Evolutionary conservation across 2,329 filamentous ascomycete species (phyloP).

Genomic region (Parastagonospora avenae): DNA sequence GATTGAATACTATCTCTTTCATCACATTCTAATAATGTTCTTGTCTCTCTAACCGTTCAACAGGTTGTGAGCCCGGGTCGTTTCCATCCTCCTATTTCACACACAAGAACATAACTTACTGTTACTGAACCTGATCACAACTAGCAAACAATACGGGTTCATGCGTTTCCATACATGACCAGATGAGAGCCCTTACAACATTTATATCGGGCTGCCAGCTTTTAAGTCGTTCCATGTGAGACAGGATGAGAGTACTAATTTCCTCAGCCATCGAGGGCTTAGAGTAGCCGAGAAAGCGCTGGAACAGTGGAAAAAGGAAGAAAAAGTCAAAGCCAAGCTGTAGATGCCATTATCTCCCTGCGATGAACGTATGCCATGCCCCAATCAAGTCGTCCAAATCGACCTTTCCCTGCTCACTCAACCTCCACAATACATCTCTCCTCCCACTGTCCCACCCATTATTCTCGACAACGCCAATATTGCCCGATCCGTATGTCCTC

Average conservation of each 20-base stretch:
- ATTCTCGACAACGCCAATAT: background rate
- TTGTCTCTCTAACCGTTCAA: background rate
- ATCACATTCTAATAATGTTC: background rate
- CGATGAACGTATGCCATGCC: slow-evolving; percentile 28
- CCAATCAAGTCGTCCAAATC: slow-evolving; percentile 23
- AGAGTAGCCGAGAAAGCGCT: slow-evolving; percentile 53
- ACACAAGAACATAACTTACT: too few species aligned
- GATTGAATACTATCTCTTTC: background rate
- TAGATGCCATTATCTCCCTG: slow-evolving; percentile 8
- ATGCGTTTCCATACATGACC: background rate
- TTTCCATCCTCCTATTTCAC: too few species aligned
- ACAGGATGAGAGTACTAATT: background rate
- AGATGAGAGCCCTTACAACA: background rate
- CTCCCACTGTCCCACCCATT: slow-evolving; percentile 1
- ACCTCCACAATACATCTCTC: slow-evolving; percentile 13
- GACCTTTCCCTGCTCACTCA: slow-evolving; percentile 16
- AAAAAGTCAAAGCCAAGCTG: slow-evolving; percentile 16
- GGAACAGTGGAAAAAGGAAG: slow-evolving; percentile 51
- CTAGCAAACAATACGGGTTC: background rate
- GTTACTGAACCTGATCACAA: too few species aligned
- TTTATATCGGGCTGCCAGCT: slow-evolving; percentile 46
- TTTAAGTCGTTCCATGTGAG: slow-evolving; percentile 28
- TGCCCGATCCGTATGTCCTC: slow-evolving; percentile 10
- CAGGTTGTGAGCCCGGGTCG: too few species aligned
- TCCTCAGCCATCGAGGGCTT: slow-evolving; percentile 51